Conservation (phyloP, 176 grass and related monocot genomes). For the Oryza nivara region DNA sequence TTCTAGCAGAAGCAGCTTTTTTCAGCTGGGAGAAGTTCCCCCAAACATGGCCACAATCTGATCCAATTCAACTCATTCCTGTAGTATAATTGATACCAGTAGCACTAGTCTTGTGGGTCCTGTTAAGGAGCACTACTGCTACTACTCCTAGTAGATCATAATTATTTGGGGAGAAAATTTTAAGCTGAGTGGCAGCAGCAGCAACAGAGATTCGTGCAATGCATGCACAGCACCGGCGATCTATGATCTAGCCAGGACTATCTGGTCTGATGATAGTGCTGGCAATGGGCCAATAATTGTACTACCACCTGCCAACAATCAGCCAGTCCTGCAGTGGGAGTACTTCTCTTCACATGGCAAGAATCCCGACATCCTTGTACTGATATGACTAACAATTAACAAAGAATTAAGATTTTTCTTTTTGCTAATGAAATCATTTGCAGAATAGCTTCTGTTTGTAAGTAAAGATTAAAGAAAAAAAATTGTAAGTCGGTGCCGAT, state of each 20-base stretch:
- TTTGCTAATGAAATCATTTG: neutral
- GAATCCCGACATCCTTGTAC: slow-evolving; percentile 29
- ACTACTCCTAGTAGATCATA: neutral
- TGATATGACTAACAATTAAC: slow-evolving; percentile 8
- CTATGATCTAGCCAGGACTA: neutral
- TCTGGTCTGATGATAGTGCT: neutral
- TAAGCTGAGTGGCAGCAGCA: neutral
- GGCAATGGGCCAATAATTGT: slow-evolving; percentile 29
- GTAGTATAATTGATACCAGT: neutral
- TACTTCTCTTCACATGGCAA: slow-evolving; percentile 5
- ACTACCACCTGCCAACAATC: neutral
- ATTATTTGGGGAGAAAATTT: neutral
- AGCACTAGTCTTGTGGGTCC: neutral
- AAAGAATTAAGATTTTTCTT: neutral
- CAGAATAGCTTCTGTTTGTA: neutral
- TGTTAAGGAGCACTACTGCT: too few species aligned
- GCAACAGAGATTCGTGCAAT: neutral
- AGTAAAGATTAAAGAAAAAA: neutral
- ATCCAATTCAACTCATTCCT: neutral
- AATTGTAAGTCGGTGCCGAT: too few species aligned
- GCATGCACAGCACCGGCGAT: neutral
- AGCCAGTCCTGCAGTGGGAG: neutral
- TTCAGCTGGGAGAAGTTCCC: too few species aligned
- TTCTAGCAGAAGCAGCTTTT: too few species aligned
- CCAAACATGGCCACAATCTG: neutral